Percentiles rank a stretch among this genome's conserved stretches.
These are phyloP conservation scores for Copromyces sp. DNA, from an alignment of 495 filamentous ascomycete genomes.

Conservation along the genomic window DNA sequence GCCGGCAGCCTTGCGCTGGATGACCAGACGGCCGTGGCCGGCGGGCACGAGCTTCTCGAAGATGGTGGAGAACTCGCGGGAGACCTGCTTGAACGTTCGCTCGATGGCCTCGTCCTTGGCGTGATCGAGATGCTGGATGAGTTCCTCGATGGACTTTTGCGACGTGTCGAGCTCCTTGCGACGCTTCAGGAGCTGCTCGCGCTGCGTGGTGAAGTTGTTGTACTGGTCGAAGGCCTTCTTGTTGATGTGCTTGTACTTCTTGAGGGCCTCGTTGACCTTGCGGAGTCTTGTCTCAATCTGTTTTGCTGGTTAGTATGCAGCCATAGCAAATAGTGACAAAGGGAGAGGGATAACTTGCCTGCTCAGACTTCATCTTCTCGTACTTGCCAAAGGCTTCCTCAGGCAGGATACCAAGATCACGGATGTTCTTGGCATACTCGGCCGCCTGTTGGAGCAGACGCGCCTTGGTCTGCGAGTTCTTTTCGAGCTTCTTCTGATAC, in stretches of 20 bases:
- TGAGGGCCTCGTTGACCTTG: slow-evolving; percentile 86
- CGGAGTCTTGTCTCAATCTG: slow-evolving; percentile 76
- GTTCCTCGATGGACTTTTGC: slow-evolving; percentile 75
- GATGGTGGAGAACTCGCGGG: slow-evolving; percentile 78
- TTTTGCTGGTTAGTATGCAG: slow-evolving; percentile 9
- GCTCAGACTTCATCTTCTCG: slow-evolving; percentile 65
- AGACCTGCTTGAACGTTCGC: slow-evolving; percentile 96
- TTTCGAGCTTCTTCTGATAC: slow-evolving; percentile 84
- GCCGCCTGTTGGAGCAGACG: slow-evolving; percentile 62
- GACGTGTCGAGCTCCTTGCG: slow-evolving; percentile 75
- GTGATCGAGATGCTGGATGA: slow-evolving; percentile 86
- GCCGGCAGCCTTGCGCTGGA: slow-evolving; percentile 80
- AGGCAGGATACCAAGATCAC: slow-evolving; percentile 84
- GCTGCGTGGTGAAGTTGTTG: slow-evolving; percentile 88
- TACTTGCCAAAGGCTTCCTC: slow-evolving; percentile 93
- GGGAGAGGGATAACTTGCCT: slow-evolving; percentile 30
- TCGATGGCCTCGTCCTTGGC: slow-evolving; percentile 95
- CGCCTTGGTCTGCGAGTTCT: slow-evolving; percentile 77
- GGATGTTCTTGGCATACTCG: slow-evolving; percentile 78
- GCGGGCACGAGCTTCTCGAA: slow-evolving; percentile 94
- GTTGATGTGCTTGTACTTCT: slow-evolving; percentile 96
- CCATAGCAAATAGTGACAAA: neutral
- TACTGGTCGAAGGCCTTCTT: slow-evolving; percentile 99
- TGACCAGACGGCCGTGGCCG: slow-evolving; percentile 81
- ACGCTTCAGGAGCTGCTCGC: slow-evolving; percentile 70